Evolutionary conservation across 257 asterid genomes (phyloP).

Genomic region (Solanum piurae): DNA sequence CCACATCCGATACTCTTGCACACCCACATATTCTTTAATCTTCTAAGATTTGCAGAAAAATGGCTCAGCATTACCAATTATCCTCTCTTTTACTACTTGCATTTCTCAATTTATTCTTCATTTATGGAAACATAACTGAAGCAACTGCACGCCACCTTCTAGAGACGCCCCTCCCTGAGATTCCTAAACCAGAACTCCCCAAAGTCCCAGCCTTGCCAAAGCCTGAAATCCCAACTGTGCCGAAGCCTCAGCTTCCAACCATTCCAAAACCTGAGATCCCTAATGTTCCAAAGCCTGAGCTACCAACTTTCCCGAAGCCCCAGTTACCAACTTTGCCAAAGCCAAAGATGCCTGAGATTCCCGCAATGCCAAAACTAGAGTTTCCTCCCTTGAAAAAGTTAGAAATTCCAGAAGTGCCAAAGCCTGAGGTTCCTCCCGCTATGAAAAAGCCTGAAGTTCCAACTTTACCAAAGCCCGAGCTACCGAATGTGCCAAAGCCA

Average conservation of each 20-base stretch:
- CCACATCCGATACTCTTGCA: not conserved
- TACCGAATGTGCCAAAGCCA: not conserved
- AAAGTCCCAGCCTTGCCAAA: not conserved
- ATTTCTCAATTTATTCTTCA: not conserved
- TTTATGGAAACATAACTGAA: constrained; percentile 2
- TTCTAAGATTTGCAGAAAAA: not conserved
- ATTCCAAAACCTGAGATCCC: not conserved
- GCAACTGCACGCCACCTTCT: not conserved
- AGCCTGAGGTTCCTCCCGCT: not conserved
- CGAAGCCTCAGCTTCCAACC: not conserved
- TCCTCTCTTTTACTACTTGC: not conserved
- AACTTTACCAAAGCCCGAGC: too few species aligned
- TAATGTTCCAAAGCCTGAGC: not conserved
- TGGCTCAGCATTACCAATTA: not conserved
- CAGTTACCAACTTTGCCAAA: not conserved
- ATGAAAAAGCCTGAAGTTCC: not conserved
- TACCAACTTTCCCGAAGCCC: not conserved
- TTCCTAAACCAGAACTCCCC: not conserved
- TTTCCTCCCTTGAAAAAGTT: not conserved
- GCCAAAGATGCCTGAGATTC: not conserved
- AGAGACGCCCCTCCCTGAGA: not conserved
- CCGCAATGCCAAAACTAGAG: not conserved
- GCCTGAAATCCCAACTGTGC: not conserved
- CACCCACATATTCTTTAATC: not conserved
- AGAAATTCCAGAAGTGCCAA: not conserved